Percentiles rank a stretch among this genome's conserved stretches.
Conservation (phyloP, 2,329 filamentous ascomycete species). For the Thelonectria rubi region DNA sequence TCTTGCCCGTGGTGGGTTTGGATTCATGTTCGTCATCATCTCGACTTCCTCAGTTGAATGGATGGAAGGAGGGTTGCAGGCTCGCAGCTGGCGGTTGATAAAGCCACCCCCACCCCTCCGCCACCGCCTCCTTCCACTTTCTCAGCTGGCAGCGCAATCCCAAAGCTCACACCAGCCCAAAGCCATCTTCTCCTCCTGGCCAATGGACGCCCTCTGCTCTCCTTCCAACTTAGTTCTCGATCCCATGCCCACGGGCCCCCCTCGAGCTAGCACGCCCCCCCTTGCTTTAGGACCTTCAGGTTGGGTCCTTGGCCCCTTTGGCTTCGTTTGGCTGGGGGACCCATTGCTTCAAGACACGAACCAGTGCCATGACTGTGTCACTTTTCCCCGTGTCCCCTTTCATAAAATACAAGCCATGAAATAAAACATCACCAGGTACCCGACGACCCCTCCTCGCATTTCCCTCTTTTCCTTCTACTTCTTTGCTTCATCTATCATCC, state of each 20-base stretch:
- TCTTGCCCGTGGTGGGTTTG: too few species aligned
- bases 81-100: constrained; percentile 23
- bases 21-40: too few species aligned
- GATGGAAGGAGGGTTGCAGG: constrained; percentile 14
- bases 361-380: constrained; percentile 43
- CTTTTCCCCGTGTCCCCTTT: constrained; percentile 45
- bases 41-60: background rate
- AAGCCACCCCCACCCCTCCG: background rate
- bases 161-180: too few species aligned
- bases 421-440: constrained; percentile 45
- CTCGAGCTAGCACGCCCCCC: constrained; percentile 22
- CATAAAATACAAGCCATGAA: constrained; percentile 45
- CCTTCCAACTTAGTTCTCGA: constrained; percentile 33
- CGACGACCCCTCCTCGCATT: constrained; percentile 41
- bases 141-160: constrained; percentile 2
- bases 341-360: constrained; percentile 46
- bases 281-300: background rate
- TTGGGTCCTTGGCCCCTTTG: constrained; percentile 38
- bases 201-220: constrained; percentile 9
- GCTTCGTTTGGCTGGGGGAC: constrained; percentile 37
- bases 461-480: constrained; percentile 11
- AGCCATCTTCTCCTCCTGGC: constrained; percentile 12
- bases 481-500: constrained; percentile 28
- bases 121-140: constrained; percentile 24
- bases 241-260: constrained; percentile 32